Base-by-base conservation (phyloP, 495 filamentous ascomycete genomes). In the Pyrenula massariospora region DNA sequence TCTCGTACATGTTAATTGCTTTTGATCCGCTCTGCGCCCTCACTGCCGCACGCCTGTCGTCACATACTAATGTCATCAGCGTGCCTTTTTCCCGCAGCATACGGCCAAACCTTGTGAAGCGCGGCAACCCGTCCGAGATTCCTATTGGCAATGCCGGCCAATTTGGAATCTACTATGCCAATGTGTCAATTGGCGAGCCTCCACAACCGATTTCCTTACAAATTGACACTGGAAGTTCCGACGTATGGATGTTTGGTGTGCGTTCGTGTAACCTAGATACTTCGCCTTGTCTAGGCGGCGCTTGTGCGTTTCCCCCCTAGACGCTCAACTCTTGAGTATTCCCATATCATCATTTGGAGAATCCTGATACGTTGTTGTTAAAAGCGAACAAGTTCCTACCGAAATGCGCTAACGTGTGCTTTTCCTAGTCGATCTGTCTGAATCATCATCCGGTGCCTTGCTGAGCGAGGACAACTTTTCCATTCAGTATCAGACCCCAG, bases 401-500 rank as follows among this genome's bases (percentile, higher is more conserved):
- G 15, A n/a, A n/a, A n/a, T n/a, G n/a, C n/a, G n/a, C n/a, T n/a
- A n/a, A n/a, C n/a, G n/a, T n/a, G n/a, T n/a, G n/a, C n/a, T n/a
- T 42, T 5, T 42, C 31, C 8, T 15, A 42, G 31, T 42, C 15
- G 31, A 42, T 42, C 31, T 42, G 5, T 42, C 31, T 15, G 8
- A 42, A 42, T 42, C 31, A 42, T 42, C 31, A 8, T 8, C 31
- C 31, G 31, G 31, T 15, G 15, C 5, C 31, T 15, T 42, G 8
- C 15, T 42, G 31, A 42, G 31, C 31, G 8, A 42, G n/a, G 53
- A 53, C 63, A 73, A 78, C 59, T 91, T 91, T 71, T 80, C 84
- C 61, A 90, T 91, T 54, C 79, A 81, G 15, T 91, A 91, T 62
- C 84, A 86, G 24, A 87, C 89, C 64, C 22, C 42, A 12, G 84